These are phyloP conservation scores for Sideroxylon spinosum DNA, from an alignment of 179 eudicot genomes.

Conservation along the genomic window DNA sequence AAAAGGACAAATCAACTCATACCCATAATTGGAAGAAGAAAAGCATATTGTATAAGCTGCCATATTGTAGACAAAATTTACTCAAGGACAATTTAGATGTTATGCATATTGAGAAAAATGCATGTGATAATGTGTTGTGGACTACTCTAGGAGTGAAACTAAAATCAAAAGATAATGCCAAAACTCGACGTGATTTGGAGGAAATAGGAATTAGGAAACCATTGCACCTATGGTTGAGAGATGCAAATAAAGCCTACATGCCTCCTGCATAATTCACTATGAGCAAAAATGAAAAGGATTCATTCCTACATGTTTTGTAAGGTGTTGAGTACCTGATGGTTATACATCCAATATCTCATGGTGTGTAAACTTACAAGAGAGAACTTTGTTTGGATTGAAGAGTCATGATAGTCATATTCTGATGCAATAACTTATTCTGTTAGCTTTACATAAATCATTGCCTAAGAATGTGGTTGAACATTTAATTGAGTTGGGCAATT, in stretches of 20 bases:
- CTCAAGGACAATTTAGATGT: neutral
- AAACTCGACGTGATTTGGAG: neutral
- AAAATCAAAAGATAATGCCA: neutral
- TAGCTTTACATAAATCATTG: neutral
- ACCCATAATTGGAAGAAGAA: conserved; percentile 14
- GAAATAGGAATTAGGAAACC: neutral
- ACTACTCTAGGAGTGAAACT: neutral
- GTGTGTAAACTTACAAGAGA: no score
- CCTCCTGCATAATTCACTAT: neutral
- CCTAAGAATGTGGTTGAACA: neutral
- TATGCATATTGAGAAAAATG: conserved; percentile 16
- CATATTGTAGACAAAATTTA: no score
- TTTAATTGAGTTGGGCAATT: neutral
- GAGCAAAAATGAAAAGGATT: neutral
- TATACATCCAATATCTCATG: neutral
- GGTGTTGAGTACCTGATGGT: neutral
- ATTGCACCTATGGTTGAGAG: neutral
- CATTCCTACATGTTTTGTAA: neutral
- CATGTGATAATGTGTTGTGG: neutral
- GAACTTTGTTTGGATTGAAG: no score
- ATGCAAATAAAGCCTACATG: neutral
- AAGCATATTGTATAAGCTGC: conserved; percentile 6
- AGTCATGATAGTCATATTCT: neutral
- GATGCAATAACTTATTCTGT: neutral
- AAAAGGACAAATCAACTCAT: no score